Base-by-base conservation (phyloP, 495 filamentous ascomycete genomes). In the Aspergillus nidulans region DNA sequence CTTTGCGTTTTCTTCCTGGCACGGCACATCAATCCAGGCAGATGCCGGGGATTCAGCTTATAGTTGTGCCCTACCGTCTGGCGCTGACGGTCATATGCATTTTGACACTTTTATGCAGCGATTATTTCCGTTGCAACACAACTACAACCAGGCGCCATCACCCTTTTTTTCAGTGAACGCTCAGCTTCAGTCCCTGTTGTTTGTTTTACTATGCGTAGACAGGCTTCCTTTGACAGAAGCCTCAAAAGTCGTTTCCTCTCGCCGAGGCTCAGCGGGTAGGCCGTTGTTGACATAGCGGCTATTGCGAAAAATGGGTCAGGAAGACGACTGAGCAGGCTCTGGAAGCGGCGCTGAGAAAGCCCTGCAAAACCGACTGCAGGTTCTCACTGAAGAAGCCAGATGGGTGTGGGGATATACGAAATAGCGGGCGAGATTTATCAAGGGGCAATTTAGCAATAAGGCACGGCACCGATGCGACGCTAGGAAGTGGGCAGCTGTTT, bases 121-220 rank as follows among this genome's bases (percentile, higher is more conserved):
- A 49, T 19, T 30, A 41, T 25, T 24, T 26, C 34, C 23, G 16
- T 40, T n/a, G 21, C 34, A 28, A 5, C 30, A 34, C 49, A 52
- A 20, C 23, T 13, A 4, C 19, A 28, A 38, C 30, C 5, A 6
- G 21, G 15, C 41, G 45, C 19, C 23, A 28, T 10, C 36, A 24
- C 42, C n/a, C 21, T 19, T 46, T 23, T 10, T 6, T 41, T 36
- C 36, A 16, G 36, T 46, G 39, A 25, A 13, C 15, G 15, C 18
- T 49, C 55, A 26, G 24, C 49, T 42, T 55, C 23, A 30, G 15
- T 6, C 45, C 45, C 28, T 46, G 26, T 45, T 41, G 24, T 38
- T 28, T 49, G 30, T 55, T 59, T 55, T 55, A 54, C 52, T 52
- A 30, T 51, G 45, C 42, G 58, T 61, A 61, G 58, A 61, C 51